Evolutionary conservation across 2,329 filamentous ascomycete genomes (phyloP).

Genomic region (Fusarium fracticaudum): DNA sequence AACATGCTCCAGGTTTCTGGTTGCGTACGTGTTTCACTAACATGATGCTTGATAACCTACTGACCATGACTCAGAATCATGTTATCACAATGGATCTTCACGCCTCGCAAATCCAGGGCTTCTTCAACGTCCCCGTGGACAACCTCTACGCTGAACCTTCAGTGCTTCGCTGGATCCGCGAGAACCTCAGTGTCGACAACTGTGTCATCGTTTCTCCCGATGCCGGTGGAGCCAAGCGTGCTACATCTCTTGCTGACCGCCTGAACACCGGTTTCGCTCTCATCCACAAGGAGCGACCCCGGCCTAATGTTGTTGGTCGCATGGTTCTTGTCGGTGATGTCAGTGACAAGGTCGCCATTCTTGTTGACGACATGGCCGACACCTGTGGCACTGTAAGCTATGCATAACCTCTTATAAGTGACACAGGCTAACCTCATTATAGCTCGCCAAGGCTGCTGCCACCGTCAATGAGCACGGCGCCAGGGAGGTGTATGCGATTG

Average conservation of each 20-base stretch:
- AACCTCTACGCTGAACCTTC: slow-evolving; percentile 95
- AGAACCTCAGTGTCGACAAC: slow-evolving; percentile 82
- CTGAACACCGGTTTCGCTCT: slow-evolving; percentile 91
- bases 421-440: slow-evolving; percentile 11
- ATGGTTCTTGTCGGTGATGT: slow-evolving; percentile 97
- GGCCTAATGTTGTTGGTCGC: slow-evolving; percentile 85
- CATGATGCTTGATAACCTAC: background rate
- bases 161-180: slow-evolving; percentile 88
- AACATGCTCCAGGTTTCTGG: slow-evolving; percentile 98
- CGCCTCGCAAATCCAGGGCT: slow-evolving; percentile 92
- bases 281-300: slow-evolving; percentile 94
- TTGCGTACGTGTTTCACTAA: slow-evolving; percentile 58
- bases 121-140: slow-evolving; percentile 83
- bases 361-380: slow-evolving; percentile 98
- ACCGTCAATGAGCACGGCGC: slow-evolving; percentile 90
- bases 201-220: slow-evolving; percentile 96
- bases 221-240: slow-evolving; percentile 92
- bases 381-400: slow-evolving; percentile 80
- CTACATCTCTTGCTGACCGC: slow-evolving; percentile 91
- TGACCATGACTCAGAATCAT: slow-evolving; percentile 48
- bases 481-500: slow-evolving; percentile 89
- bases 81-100: slow-evolving; percentile 97
- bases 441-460: slow-evolving; percentile 81
- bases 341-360: slow-evolving; percentile 88
- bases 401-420: background rate